Evolutionary conservation across 2,329 filamentous ascomycete species (phyloP), one percentile per base, ranked within the genome.

Genomic region (Alternaria gaisen): DNA sequence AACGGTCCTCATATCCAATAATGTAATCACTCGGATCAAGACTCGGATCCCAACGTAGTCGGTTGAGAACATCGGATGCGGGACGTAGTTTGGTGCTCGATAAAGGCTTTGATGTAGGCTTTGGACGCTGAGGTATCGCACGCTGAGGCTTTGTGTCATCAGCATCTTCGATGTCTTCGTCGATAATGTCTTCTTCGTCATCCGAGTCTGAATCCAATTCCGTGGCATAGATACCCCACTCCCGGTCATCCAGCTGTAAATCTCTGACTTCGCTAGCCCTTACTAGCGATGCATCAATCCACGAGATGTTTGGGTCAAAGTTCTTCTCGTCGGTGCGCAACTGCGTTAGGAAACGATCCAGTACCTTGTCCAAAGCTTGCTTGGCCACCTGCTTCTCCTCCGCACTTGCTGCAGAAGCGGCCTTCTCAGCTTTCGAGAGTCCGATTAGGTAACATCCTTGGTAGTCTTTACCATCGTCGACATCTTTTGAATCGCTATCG

Each of bases 361-460:
- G 61, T 1, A 69, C 56, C 14, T 75, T 72, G 14, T 77, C 63
- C 8, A 90, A 76, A 2, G 79, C 77, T 26, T 78, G 80, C 3
- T 83, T 77, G 2, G 81, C 78, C 4, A 77, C 61, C 52, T 80
- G 80, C 11, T 80, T 74, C 18, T 85, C 81, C 5, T 85, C 71
- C 18, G 68, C 58, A 14, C 34, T 60, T 5, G 34, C 34, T 14
- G 26, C 4, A 2, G 34, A 43, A 3, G 28, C 24, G 5, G 46
- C 18, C 24, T 50, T 62, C 1, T 60, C 20, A 18, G 46, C 55
- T 44, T 68, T 74, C 4, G 75, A 71, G 12, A 91, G 78, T 0
- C 88, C 88, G 20, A 90, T 81, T 3, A 91, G 81, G 70, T 90
- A 90, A 63, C 82, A 87, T 3, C 86, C 86, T 38, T 87, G 82